phyloP scores from a whole-genome alignment of 2,329 filamentous ascomycete species.

The Orbilia brochopaga region DNA sequence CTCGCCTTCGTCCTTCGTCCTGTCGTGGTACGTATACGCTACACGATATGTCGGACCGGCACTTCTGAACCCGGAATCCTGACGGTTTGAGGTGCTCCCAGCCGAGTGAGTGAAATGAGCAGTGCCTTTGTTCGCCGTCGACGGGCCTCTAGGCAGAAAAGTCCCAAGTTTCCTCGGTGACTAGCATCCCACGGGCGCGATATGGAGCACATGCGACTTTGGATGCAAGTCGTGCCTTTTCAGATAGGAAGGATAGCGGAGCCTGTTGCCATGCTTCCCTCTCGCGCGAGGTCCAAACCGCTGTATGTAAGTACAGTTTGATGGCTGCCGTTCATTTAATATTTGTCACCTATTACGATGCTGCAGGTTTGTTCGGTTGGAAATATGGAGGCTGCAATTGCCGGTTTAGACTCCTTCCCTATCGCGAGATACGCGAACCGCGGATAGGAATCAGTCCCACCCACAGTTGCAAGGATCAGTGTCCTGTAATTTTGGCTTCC shows the following conservation, averaged over 20 bases:
- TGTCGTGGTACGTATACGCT: no score
- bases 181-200: constrained; percentile 1
- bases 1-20: no score
- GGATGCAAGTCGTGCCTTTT: constrained; percentile 38
- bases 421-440: constrained; percentile 25
- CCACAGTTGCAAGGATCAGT: no score
- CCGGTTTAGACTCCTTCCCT: constrained; percentile 20
- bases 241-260: constrained; percentile 14
- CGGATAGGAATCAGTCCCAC: constrained; percentile 6
- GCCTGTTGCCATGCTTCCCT: neutral
- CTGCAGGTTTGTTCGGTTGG: neutral
- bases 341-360: no score
- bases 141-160: constrained; percentile 20
- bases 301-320: neutral
- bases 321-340: no score
- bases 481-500: no score
- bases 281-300: neutral
- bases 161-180: constrained; percentile 12
- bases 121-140: constrained; percentile 14
- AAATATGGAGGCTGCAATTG: constrained; percentile 13
- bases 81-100: constrained; percentile 33
- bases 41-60: neutral
- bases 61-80: constrained; percentile 32
- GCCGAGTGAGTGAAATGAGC: constrained; percentile 29
- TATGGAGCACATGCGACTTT: constrained; percentile 34